phyloP scores from a whole-genome alignment of 192 early-diverging fungal genomes.

The Podila epicladia region DNA sequence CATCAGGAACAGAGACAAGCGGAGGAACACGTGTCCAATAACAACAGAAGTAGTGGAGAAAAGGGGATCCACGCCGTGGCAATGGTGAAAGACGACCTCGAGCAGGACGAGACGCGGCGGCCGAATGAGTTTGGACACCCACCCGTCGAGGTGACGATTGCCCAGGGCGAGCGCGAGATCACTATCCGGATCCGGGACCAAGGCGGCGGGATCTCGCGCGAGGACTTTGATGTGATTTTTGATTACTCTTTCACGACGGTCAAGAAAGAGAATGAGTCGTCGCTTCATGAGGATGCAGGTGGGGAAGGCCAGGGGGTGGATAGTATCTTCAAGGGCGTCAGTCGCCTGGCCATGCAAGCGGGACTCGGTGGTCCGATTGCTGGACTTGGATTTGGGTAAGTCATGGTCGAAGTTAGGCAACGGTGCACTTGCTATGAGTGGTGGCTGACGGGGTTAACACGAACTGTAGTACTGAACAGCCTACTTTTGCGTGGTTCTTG shows the following conservation, averaged over 20 bases:
- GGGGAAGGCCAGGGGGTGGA: constrained; percentile 23
- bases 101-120: constrained; percentile 15
- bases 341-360: constrained; percentile 83
- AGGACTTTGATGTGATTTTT: constrained; percentile 83
- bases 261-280: constrained; percentile 65
- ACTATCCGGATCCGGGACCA: constrained; percentile 90
- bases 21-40: background rate
- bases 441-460: too few species aligned
- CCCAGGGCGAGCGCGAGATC: constrained; percentile 79
- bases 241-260: constrained; percentile 96
- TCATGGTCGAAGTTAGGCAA: too few species aligned
- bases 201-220: constrained; percentile 87
- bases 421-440: too few species aligned
- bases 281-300: constrained; percentile 17
- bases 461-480: too few species aligned
- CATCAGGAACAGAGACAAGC: too few species aligned
- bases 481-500: too few species aligned
- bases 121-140: constrained; percentile 68
- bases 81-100: constrained; percentile 20
- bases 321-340: constrained; percentile 79
- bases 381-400: constrained; percentile 63
- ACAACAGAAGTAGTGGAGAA: background rate
- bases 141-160: constrained; percentile 87
- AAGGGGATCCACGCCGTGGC: background rate
- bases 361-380: constrained; percentile 95